Evolutionary conservation across 805 yeast genomes (phyloP), one percentile per base, ranked within the genome.

Genomic region (Yamadazyma nakazawae): DNA sequence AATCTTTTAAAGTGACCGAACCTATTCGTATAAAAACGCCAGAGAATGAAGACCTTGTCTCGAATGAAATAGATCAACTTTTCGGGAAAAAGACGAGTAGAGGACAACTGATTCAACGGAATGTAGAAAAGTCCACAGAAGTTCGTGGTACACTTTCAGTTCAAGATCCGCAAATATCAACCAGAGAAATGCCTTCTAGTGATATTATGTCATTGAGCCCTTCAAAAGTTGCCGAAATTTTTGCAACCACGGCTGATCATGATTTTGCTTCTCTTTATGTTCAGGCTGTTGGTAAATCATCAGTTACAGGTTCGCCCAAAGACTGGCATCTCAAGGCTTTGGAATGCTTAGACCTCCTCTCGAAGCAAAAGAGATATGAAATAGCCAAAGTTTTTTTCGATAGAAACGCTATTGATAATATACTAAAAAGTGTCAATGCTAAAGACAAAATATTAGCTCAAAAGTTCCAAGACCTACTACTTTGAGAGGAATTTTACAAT

Each of bases 201-300:
- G 32, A 11, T 28, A 28, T 28, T 9, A 28, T 28, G 32, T 28
- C 32, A 11, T 12, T 77, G 1, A 49, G 62, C 1, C 39, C 64
- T 0, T 38, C 48, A 0, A 56, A 58, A 1, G 66, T 68, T 34
- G 14, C 49, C 1, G 54, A 55, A 10, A 49, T 75, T 2, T 81
- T 77, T 46, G 53, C 57, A 7, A 9, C 32, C 32, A 28, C 32
- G 12, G 32, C n/a, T 5, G 32, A 28, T 28, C 32, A 28, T 28
- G 76, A 72, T 11, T 70, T 76, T 48, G 58, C 81, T 7, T 65
- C 64, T n/a, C 74, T 78, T 48, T 74, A 67, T 46, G 41, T 81
- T 8, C 77, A 75, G 25, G 76, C 84, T 3, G 56, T 67, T 6
- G 51, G 51, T 1, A 50, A 57, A 28, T 54, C 58, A 5, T 43